Evolutionary conservation across 805 yeast genomes (phyloP).

Genomic region (Candida cerambycidarum): DNA sequence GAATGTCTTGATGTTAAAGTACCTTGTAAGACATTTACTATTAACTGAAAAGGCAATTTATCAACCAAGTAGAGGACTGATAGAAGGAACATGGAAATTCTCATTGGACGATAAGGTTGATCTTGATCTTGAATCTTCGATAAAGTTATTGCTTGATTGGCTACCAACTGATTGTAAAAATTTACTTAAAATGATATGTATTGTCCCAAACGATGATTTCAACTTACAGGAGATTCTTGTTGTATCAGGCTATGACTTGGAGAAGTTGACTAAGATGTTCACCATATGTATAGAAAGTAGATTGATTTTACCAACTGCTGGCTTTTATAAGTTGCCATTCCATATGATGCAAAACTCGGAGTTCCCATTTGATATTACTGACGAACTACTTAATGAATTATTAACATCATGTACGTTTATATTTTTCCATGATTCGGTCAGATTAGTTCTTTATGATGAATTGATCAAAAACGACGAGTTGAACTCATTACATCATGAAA

Average conservation of each 20-base stretch:
- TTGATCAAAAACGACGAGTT: conserved; percentile 26
- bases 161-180: conserved; percentile 17
- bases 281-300: conserved; percentile 31
- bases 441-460: conserved; percentile 27
- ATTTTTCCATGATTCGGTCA: conserved; percentile 44
- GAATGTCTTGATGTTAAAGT: conserved; percentile 17
- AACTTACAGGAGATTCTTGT: conserved; percentile 36
- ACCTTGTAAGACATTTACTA: conserved; percentile 10
- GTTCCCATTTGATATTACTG: conserved; percentile 29
- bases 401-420: conserved; percentile 35
- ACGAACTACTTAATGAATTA: conserved; percentile 31
- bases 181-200: conserved; percentile 41
- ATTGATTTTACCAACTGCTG: conserved; percentile 38
- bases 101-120: background rate
- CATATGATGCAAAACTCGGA: conserved; percentile 25
- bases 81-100: conserved; percentile 11
- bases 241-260: conserved; percentile 34
- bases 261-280: conserved; percentile 31
- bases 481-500: conserved; percentile 31
- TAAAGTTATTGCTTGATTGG: conserved; percentile 21
- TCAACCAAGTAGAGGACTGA: conserved; percentile 6
- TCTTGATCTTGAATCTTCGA: conserved; percentile 12
- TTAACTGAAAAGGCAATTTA: conserved; percentile 8
- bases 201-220: conserved; percentile 38
- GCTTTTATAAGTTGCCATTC: conserved; percentile 50